Conservation (phyloP, 208 protist genomes). For the Wallacemonas sp. region DNA sequence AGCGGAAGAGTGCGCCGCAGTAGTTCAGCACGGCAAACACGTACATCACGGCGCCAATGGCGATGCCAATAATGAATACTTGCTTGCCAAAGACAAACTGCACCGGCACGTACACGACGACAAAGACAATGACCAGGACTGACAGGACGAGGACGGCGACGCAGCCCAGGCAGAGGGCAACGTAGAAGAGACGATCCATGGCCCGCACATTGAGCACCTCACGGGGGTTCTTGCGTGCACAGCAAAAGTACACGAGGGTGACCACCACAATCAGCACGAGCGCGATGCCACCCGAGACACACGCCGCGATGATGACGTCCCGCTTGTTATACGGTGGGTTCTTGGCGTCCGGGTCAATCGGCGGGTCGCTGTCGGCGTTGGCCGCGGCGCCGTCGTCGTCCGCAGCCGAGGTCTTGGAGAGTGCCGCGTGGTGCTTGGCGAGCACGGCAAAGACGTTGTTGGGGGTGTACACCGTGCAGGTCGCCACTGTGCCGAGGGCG, state of each 20-base stretch:
- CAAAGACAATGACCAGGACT: conserved; percentile 24
- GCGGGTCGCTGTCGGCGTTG: too few species aligned
- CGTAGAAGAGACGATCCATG: conserved; percentile 34
- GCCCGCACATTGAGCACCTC: conserved; percentile 45
- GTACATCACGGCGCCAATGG: conserved; percentile 31
- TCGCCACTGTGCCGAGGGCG: neutral
- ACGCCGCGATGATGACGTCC: conserved; percentile 29
- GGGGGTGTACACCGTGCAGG: conserved; percentile 14
- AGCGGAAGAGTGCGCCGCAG: conserved; percentile 36
- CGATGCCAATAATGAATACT: conserved; percentile 30
- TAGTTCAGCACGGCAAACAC: conserved; percentile 32
- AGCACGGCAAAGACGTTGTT: conserved; percentile 3
- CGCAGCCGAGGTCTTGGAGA: neutral
- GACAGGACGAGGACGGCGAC: conserved; percentile 24
- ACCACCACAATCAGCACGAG: conserved; percentile 25
- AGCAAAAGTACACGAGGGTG: conserved; percentile 29
- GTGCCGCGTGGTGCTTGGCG: neutral
- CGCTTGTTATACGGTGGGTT: conserved; percentile 11
- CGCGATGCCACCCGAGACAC: conserved; percentile 23
- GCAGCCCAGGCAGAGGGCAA: conserved; percentile 17
- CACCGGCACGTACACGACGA: conserved; percentile 25
- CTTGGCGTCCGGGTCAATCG: neutral
- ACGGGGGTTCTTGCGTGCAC: conserved; percentile 27
- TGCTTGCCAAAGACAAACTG: conserved; percentile 31
- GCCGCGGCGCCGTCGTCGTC: too few species aligned